Evolutionary conservation across 1,139 yeast genomes (phyloP).

Genomic region (Scheffersomyces lignicola): DNA sequence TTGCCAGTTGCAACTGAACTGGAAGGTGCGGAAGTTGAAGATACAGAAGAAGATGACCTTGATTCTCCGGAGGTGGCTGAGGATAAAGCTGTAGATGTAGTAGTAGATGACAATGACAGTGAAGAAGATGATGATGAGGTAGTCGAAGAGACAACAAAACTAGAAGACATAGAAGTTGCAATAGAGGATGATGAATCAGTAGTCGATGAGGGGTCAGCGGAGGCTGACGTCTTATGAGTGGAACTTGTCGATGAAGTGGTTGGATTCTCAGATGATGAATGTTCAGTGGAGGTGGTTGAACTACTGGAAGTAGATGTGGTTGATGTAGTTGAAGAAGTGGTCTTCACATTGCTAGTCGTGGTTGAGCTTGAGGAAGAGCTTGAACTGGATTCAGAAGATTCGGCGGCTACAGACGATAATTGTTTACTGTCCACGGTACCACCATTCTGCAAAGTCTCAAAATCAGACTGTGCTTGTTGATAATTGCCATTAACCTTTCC

Average conservation of each 20-base stretch:
- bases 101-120: conserved; percentile 4
- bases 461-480: conserved; percentile 49
- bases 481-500: conserved; percentile 68
- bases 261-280: conserved; percentile 1
- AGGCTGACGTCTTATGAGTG: background rate
- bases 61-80: conserved; percentile 1
- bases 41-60: conserved; percentile 4
- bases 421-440: conserved; percentile 12
- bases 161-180: conserved; percentile 2
- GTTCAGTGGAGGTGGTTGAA: conserved; percentile 2
- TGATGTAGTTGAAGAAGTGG: conserved; percentile 5
- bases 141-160: background rate
- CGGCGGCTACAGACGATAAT: conserved; percentile 7
- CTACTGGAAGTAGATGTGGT: conserved; percentile 6
- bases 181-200: conserved; percentile 1
- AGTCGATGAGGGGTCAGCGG: background rate
- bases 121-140: conserved; percentile 1
- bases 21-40: conserved; percentile 5
- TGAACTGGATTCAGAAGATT: conserved; percentile 7
- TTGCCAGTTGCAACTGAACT: background rate
- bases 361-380: conserved; percentile 3
- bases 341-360: background rate
- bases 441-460: conserved; percentile 34
- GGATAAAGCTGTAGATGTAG: conserved; percentile 4
- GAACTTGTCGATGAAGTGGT: conserved; percentile 4